Evolutionary conservation across 805 yeast genomes (phyloP).

Genomic region (Blastobotrys mokoenaii): DNA sequence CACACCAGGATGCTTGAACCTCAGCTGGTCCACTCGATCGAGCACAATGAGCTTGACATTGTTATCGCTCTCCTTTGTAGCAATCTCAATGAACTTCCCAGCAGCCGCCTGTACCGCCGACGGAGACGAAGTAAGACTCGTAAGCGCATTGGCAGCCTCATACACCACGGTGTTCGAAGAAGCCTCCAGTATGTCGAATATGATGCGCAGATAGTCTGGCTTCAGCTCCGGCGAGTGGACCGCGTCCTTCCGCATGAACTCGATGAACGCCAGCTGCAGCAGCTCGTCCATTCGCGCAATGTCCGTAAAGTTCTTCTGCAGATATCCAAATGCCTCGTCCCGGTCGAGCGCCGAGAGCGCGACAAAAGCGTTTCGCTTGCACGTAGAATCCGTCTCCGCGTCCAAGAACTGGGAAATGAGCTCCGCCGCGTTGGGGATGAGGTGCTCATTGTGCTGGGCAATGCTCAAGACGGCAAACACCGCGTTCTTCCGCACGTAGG

Average conservation of each 20-base stretch:
- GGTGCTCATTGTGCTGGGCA: slow-evolving; percentile 71
- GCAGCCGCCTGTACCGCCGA: slow-evolving; percentile 71
- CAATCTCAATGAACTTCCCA: slow-evolving; percentile 74
- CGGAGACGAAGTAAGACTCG: slow-evolving; percentile 50
- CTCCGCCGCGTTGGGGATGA: slow-evolving; percentile 94
- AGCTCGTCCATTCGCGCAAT: slow-evolving; percentile 69
- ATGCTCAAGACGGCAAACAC: slow-evolving; percentile 83
- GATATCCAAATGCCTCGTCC: slow-evolving; percentile 72
- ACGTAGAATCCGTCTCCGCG: slow-evolving; percentile 84
- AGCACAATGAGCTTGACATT: slow-evolving; percentile 89
- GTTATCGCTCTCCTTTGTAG: slow-evolving; percentile 88
- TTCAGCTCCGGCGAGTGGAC: slow-evolving; percentile 52
- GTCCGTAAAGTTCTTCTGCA: slow-evolving; percentile 57
- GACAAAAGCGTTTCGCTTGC: slow-evolving; percentile 91
- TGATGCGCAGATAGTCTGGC: slow-evolving; percentile 60
- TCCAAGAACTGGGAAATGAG: slow-evolving; percentile 62
- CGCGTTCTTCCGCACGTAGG: slow-evolving; percentile 96
- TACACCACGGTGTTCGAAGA: slow-evolving; percentile 68
- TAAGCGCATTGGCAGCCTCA: slow-evolving; percentile 82
- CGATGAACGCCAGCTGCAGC: slow-evolving; percentile 82
- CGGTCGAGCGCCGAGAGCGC: slow-evolving; percentile 77
- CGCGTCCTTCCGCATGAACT: slow-evolving; percentile 83
- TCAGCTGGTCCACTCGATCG: slow-evolving; percentile 73
- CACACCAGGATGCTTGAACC: slow-evolving; percentile 67
- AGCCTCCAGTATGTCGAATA: slow-evolving; percentile 64